These are phyloP conservation scores for Ciborinia camelliae DNA, from an alignment of 2,329 filamentous ascomycete species.

Conservation along the genomic window DNA sequence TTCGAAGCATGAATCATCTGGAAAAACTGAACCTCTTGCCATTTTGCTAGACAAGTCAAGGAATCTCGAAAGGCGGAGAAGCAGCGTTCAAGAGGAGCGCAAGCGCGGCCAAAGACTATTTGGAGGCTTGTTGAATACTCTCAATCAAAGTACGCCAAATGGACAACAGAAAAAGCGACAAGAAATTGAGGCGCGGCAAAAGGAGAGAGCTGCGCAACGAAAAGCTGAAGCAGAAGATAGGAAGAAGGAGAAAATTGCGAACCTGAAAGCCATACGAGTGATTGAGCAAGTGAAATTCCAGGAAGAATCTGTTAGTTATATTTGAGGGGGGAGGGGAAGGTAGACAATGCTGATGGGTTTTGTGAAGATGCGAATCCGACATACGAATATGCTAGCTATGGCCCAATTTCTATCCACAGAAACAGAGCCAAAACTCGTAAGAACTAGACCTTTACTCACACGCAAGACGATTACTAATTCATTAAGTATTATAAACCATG, in stretches of 20 bases:
- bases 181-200: conserved; percentile 80
- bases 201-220: conserved; percentile 71
- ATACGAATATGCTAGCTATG: conserved; percentile 66
- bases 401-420: conserved; percentile 73
- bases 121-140: conserved; percentile 58
- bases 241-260: conserved; percentile 61
- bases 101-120: conserved; percentile 83
- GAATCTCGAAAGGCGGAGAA: conserved; percentile 40
- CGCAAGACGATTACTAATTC: conserved; percentile 28
- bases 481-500: conserved; percentile 80
- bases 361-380: conserved; percentile 58
- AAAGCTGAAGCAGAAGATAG: conserved; percentile 67
- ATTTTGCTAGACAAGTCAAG: conserved; percentile 1
- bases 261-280: conserved; percentile 57
- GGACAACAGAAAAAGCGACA: conserved; percentile 65
- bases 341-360: conserved; percentile 13
- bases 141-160: conserved; percentile 67
- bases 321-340: neutral
- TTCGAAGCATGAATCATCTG: conserved; percentile 16
- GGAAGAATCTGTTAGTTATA: conserved; percentile 65
- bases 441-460: conserved; percentile 34
- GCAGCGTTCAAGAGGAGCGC: conserved; percentile 66
- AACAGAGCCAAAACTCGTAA: conserved; percentile 69
- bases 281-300: conserved; percentile 73
- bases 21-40: conserved; percentile 6